These are phyloP conservation scores for Neurospora discreta DNA, from an alignment of 495 filamentous ascomycete genomes.

Conservation along the genomic window DNA sequence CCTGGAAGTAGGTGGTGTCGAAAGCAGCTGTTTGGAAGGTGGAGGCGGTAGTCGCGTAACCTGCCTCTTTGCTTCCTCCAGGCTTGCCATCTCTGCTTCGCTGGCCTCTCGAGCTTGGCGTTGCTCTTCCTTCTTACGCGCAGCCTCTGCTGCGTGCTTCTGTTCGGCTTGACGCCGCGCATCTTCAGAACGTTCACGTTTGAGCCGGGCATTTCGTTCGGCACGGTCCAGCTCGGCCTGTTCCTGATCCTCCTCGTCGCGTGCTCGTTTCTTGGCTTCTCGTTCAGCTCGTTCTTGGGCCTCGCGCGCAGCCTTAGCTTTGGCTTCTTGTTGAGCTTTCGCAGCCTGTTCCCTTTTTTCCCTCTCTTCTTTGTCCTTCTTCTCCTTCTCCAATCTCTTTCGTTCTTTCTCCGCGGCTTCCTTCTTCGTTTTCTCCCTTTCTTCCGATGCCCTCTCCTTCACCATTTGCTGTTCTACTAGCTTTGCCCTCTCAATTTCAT, in stretches of 20 bases:
- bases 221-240: slow-evolving; percentile 7
- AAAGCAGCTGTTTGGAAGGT: background rate
- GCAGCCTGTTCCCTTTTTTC: background rate
- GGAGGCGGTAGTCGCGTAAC: background rate
- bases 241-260: slow-evolving; percentile 11
- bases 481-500: background rate
- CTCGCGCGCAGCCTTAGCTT: background rate
- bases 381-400: background rate
- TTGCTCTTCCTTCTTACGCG: background rate
- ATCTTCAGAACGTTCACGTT: slow-evolving; percentile 7
- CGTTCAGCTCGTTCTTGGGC: background rate
- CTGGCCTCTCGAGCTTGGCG: background rate
- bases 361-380: background rate
- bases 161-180: background rate
- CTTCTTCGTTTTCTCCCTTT: background rate
- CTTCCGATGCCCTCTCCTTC: background rate
- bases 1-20: background rate
- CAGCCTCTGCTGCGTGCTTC: slow-evolving; percentile 2
- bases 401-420: background rate
- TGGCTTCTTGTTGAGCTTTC: background rate
- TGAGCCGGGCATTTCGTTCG: slow-evolving; percentile 5
- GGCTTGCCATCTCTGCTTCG: background rate
- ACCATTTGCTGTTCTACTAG: background rate
- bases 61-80: background rate
- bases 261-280: slow-evolving; percentile 7